These are phyloP conservation scores for Brassica balearica DNA, from an alignment of 441 rosid species.

Conservation along the genomic window DNA sequence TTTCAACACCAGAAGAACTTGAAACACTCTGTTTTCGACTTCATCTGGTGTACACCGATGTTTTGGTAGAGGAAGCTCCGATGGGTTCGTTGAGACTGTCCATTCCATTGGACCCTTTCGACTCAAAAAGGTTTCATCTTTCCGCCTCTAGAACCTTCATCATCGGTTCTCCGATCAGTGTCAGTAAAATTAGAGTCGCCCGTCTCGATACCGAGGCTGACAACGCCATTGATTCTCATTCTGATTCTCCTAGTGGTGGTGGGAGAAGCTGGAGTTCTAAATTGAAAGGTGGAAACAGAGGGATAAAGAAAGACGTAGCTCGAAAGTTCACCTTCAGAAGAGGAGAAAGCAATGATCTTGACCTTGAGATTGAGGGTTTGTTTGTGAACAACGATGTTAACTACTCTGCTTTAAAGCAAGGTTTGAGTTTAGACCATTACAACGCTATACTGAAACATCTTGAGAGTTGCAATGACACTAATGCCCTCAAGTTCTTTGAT, in stretches of 20 bases:
- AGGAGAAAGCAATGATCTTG: constrained; percentile 38
- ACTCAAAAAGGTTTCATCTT: constrained; percentile 58
- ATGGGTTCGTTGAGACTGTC: constrained; percentile 69
- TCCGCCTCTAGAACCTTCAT: constrained; percentile 44
- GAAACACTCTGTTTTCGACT: neutral
- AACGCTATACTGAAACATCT: constrained; percentile 68
- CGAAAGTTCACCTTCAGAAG: constrained; percentile 47
- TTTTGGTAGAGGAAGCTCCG: constrained; percentile 1
- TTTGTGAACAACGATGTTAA: constrained; percentile 57
- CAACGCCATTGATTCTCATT: neutral
- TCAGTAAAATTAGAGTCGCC: constrained; percentile 50
- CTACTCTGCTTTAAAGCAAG: constrained; percentile 53
- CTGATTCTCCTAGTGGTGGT: neutral
- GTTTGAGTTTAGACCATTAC: constrained; percentile 62
- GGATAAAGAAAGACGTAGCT: constrained; percentile 47
- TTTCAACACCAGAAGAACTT: neutral
- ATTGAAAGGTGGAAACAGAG: constrained; percentile 36
- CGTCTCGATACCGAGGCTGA: constrained; percentile 45
- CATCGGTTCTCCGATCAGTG: constrained; percentile 48
- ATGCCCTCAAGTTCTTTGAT: constrained; percentile 66
- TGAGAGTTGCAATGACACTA: constrained; percentile 63
- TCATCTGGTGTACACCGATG: neutral
- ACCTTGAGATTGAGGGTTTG: constrained; percentile 40
- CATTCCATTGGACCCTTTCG: constrained; percentile 54
- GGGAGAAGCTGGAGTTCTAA: constrained; percentile 41